Percentiles rank a stretch among this genome's conserved stretches.
These are phyloP conservation scores for Boletus rubescentipes DNA, from an alignment of 768 basidiomycete species.

Conservation along the genomic window DNA sequence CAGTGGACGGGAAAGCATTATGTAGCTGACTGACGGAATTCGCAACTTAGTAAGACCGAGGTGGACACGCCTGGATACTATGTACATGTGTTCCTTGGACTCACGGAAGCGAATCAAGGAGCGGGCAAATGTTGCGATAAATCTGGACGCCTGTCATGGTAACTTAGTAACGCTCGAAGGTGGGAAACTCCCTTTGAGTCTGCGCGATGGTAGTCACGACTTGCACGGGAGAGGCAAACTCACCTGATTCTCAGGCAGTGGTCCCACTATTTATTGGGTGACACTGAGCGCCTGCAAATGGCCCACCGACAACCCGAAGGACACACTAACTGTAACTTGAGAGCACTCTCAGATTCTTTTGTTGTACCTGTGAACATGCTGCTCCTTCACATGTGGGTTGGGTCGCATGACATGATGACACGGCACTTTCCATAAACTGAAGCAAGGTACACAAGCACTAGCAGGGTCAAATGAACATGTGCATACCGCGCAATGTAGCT, in stretches of 20 bases:
- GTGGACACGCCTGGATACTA: not conserved
- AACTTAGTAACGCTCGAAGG: slow-evolving; percentile 13
- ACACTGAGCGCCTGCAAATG: not conserved
- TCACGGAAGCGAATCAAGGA: not conserved
- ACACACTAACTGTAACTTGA: too few relatives aligned
- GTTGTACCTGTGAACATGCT: not conserved
- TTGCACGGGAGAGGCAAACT: not conserved
- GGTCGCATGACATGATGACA: slow-evolving; percentile 1
- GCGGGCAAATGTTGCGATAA: not conserved
- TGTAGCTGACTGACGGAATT: slow-evolving; percentile 3
- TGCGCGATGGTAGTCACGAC: not conserved
- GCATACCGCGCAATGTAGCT: slow-evolving; percentile 7
- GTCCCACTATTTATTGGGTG: not conserved
- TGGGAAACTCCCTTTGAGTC: slow-evolving; percentile 5
- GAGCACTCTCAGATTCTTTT: not conserved
- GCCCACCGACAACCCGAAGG: not conserved
- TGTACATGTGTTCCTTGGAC: not conserved
- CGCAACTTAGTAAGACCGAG: not conserved
- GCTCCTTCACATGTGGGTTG: not conserved
- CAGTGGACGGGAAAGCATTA: not conserved
- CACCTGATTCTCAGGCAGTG: not conserved
- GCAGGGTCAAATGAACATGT: slow-evolving; percentile 1
- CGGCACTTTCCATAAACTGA: slow-evolving; percentile 1
- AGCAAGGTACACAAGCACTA: slow-evolving; percentile 6
- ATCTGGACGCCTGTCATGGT: slow-evolving; percentile 1